These are phyloP conservation scores for Myrica gale DNA, from an alignment of 306 rosid genomes.

Conservation along the genomic window DNA sequence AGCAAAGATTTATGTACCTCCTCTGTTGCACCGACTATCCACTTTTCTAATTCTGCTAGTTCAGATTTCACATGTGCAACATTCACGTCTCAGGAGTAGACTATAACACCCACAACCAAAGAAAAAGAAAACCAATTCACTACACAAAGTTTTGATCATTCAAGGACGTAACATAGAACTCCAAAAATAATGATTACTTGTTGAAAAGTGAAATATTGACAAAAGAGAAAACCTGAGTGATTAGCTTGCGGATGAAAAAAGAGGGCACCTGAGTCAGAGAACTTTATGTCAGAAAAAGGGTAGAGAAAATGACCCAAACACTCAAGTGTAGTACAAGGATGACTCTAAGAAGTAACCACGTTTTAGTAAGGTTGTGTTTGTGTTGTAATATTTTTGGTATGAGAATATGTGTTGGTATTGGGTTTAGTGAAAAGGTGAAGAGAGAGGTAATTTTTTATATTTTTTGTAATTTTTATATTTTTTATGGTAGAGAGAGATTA, in stretches of 20 bases:
- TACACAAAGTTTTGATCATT: constrained; percentile 12
- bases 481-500: too few relatives aligned
- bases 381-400: too few relatives aligned
- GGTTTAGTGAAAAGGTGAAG: too few relatives aligned
- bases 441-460: too few relatives aligned
- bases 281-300: constrained; percentile 31
- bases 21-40: constrained; percentile 77
- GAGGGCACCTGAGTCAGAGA: constrained; percentile 68
- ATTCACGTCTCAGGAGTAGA: constrained; percentile 89
- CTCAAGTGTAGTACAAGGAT: constrained; percentile 11
- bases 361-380: too few relatives aligned
- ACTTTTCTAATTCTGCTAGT: constrained; percentile 89
- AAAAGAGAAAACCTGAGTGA: constrained; percentile 90
- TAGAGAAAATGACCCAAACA: background rate
- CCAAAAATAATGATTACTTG: constrained; percentile 50
- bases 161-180: constrained; percentile 5
- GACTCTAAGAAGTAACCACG: background rate
- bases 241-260: constrained; percentile 87
- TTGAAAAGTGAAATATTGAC: constrained; percentile 89
- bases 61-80: constrained; percentile 96
- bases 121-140: constrained; percentile 22
- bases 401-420: too few relatives aligned
- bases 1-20: constrained; percentile 52
- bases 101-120: constrained; percentile 34
- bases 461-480: too few relatives aligned